Conservation (phyloP, 1,139 yeast species). For the Magnusiomyces suaveolens region DNA sequence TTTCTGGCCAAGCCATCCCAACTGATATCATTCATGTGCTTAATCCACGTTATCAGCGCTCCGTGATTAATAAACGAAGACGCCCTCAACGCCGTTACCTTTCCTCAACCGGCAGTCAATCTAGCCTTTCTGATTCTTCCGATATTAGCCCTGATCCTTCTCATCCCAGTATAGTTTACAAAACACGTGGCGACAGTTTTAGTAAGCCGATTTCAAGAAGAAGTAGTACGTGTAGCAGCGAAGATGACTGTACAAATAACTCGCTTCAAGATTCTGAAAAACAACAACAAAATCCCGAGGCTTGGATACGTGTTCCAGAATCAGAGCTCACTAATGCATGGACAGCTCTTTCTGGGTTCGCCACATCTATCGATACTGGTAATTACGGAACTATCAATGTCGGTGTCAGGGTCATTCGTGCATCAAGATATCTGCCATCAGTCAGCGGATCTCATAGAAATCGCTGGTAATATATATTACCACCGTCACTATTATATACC, state of each 20-base stretch:
- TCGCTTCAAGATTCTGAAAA: not conserved
- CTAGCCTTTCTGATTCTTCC: slow-evolving; percentile 2
- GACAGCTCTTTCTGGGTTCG: slow-evolving; percentile 23
- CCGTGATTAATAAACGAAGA: not conserved
- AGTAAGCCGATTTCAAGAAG: not conserved
- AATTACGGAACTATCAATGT: slow-evolving; percentile 15
- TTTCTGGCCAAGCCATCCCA: slow-evolving; percentile 37
- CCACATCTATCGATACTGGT: slow-evolving; percentile 11
- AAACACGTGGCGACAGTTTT: not conserved
- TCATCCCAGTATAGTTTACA: not conserved
- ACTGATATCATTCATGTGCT: slow-evolving; percentile 33
- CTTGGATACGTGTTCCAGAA: slow-evolving; percentile 25
- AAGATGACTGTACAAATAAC: not conserved
- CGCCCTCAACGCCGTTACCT: slow-evolving; percentile 4
- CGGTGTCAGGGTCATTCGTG: slow-evolving; percentile 22
- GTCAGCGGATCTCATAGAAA: slow-evolving; percentile 20
- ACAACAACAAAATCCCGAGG: not conserved
- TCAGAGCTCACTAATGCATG: slow-evolving; percentile 21
- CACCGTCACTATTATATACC: not conserved
- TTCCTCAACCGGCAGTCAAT: slow-evolving; percentile 3
- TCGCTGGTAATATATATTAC: slow-evolving; percentile 12
- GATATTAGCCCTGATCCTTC: not conserved
- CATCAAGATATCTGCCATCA: slow-evolving; percentile 22
- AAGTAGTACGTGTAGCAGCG: not conserved
- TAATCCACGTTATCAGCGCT: slow-evolving; percentile 7